Evolutionary conservation across 2,329 filamentous ascomycete genomes (phyloP), one percentile per base, ranked within the genome.

Genomic region (Colletotrichum tabaci): DNA sequence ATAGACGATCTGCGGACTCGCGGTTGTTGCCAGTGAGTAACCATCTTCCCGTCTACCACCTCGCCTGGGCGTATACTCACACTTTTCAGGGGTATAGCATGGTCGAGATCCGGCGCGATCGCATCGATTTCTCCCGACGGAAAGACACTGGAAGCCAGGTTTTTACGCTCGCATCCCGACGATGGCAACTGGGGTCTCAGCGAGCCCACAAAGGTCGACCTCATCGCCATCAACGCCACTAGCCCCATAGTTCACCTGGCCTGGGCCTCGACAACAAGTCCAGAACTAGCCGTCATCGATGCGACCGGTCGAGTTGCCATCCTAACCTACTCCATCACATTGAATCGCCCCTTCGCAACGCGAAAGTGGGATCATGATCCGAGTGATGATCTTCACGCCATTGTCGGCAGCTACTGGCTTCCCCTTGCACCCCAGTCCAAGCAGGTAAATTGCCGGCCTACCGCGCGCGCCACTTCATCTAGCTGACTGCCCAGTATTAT

Each of bases 401-500:
- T 97, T 6, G 94, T 97, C 8, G 96, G 96, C 4, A 89, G 94
- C 79, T 93, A 94, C 82, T 99, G 96, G 96, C 85, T 98, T 66
- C 85, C 87, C n/a, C 85, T 91, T 30, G 84, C 87, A 38, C 85
- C 87, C 4, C 77, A 78, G n/a, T 79, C 79, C 76, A 81, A 83
- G 75, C 82, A 85, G 77, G 83, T 83, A 74, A 60, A 75, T 63
- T 30, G 10, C 7, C 8, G 8, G 21, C n/a, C 47, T 49, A 71
- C 79, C 50, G 76, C 62, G 46, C 35, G 52, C 42, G 30, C 30
- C n/a, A 61, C 26, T 61, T 18, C 38, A 46, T 16, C 21, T 69
- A 53, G 64, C 61, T 42, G n/a, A 42, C 44, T 40, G 47, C n/a
- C 13, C 40, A 74, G 5, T 86, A 85, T 75, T 84, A 86, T 74